These are phyloP conservation scores for Neurospora sp. DNA, from an alignment of 495 filamentous ascomycete genomes.

Conservation along the genomic window DNA sequence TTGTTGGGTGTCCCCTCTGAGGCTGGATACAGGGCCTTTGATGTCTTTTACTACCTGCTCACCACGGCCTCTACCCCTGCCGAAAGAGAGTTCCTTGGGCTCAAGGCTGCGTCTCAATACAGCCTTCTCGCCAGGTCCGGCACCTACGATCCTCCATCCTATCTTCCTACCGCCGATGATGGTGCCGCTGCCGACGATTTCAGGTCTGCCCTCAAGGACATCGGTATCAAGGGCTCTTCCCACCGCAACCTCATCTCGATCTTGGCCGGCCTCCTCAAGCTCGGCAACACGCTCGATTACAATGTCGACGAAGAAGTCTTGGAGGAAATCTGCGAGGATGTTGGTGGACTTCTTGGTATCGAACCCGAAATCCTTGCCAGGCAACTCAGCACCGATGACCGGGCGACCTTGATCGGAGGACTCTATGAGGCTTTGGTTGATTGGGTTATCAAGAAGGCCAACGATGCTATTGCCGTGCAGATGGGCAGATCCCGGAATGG, in stretches of 20 bases:
- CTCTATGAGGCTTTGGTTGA: constrained; percentile 93
- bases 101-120: constrained; percentile 73
- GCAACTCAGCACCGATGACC: constrained; percentile 73
- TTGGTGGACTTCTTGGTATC: constrained; percentile 72
- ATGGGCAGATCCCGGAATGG: constrained; percentile 49
- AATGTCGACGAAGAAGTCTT: constrained; percentile 77
- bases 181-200: constrained; percentile 89
- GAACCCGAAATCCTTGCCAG: constrained; percentile 74
- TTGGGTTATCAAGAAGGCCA: constrained; percentile 83
- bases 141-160: constrained; percentile 80
- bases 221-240: constrained; percentile 82
- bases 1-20: constrained; percentile 73
- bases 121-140: constrained; percentile 67
- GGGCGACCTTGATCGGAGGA: constrained; percentile 69
- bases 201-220: constrained; percentile 66
- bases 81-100: constrained; percentile 81
- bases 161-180: constrained; percentile 90
- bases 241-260: constrained; percentile 73
- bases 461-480: constrained; percentile 74
- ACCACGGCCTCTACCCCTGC: constrained; percentile 82
- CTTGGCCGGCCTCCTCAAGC: constrained; percentile 78
- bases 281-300: constrained; percentile 82
- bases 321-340: constrained; percentile 83
- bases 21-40: constrained; percentile 84
- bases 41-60: constrained; percentile 94